Evolutionary conservation across 352 stramenopile genomes (phyloP), one percentile per base, ranked within the genome.

Genomic region (Phytophthora citrophthora): DNA sequence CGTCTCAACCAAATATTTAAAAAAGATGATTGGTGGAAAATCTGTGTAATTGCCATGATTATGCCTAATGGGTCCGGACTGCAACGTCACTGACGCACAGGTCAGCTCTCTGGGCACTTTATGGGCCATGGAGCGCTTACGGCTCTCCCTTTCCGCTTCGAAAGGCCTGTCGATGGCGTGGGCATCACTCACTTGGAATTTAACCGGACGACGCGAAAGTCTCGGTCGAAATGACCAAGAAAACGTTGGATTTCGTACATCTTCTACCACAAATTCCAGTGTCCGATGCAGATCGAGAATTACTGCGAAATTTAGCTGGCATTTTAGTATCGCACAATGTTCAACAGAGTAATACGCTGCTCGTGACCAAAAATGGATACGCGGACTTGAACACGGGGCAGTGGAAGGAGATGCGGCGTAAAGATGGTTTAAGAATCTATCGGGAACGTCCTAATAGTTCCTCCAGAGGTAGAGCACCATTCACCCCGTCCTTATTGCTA

Each of bases 401-500:
- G 20, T 77, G 69, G 69, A 74, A 74, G 47, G 65, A 77, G 51
- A 55, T 77, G 50, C 64, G 61, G 6, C 69, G 65, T 36, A 67
- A 68, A 36, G 59, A 72, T 20, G 43, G 36, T 24, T 34, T 74
- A 13, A 51, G 64, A 13, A 69, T 77, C n/a, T 77, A 72, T 59
- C 59, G 69, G 8, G 61, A 77, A 20, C 54, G 64, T 2, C 54
- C 53, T 11, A 20, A 20, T 20, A 54, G 43, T 13, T 29, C 38
- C 2, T 5, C 12, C 16, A 49, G 50, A 13, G 32, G 58, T 4
- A 27, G 16, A 5, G n/a, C 50, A 15, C 54, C 63, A 2, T 59
- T 56, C 10, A 61, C 74, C 27, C 76, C 77, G 16, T 80, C 67
- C n/a, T 57, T 88, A 26, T 41, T 83, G 39, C 56, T 83, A 34